phyloP scores from a whole-genome alignment of 331 rosid genomes.

The Saraca asoca region DNA sequence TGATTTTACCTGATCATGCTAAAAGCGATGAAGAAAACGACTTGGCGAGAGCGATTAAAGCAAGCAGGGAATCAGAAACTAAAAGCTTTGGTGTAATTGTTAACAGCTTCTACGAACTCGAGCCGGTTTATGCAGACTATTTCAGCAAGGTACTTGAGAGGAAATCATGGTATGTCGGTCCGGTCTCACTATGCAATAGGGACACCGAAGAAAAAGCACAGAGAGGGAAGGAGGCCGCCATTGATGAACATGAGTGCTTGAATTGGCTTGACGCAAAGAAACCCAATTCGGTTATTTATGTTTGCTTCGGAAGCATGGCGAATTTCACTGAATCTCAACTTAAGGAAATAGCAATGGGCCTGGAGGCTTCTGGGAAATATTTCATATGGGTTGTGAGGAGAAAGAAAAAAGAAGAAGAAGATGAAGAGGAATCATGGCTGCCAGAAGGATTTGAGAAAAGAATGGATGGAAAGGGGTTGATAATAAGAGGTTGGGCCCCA shows the following conservation, averaged over 20 bases:
- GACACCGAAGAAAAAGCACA: constrained; percentile 12
- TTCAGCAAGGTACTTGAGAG: constrained; percentile 35
- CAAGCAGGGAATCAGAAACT: constrained; percentile 3
- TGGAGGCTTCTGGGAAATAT: constrained; percentile 40
- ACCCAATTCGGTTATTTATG: constrained; percentile 43
- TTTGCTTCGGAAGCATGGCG: constrained; percentile 44
- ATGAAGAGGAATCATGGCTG: constrained; percentile 12
- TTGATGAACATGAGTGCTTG: constrained; percentile 33
- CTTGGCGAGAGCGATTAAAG: not conserved
- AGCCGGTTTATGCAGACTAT: constrained; percentile 40
- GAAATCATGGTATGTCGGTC: constrained; percentile 56
- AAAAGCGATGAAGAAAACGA: not conserved
- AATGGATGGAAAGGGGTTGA: constrained; percentile 26
- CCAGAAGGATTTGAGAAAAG: constrained; percentile 31
- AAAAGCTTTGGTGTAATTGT: constrained; percentile 42
- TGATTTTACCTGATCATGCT: constrained; percentile 10
- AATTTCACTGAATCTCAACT: constrained; percentile 39
- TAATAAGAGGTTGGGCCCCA: constrained; percentile 33
- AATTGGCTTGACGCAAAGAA: constrained; percentile 49
- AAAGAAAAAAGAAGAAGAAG: not conserved
- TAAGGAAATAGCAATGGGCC: constrained; percentile 43
- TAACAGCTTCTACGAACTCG: constrained; percentile 53
- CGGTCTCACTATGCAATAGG: constrained; percentile 31
- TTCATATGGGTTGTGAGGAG: constrained; percentile 53
- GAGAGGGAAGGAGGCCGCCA: constrained; percentile 33